Evolutionary conservation across 1,139 yeast species (phyloP).

Genomic region (Lodderomyces orthopsilosis): DNA sequence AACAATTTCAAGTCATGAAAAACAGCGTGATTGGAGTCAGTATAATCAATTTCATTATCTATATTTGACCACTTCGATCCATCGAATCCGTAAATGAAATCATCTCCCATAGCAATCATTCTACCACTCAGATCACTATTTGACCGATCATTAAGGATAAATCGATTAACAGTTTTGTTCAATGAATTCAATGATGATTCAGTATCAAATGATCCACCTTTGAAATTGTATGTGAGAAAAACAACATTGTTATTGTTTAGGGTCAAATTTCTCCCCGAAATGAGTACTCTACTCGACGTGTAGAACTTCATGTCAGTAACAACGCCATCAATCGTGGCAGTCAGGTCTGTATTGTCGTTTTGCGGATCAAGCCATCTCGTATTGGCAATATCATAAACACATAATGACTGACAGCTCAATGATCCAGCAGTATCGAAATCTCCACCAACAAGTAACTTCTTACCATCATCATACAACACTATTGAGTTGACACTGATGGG

Average conservation of each 20-base stretch:
- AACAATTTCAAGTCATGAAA: constrained; percentile 45
- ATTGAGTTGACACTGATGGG: constrained; percentile 49
- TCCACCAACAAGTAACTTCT: constrained; percentile 73
- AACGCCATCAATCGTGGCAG: constrained; percentile 43
- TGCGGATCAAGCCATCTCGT: constrained; percentile 56
- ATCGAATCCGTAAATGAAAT: constrained; percentile 49
- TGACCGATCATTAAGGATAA: constrained; percentile 50
- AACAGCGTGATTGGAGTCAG: constrained; percentile 18
- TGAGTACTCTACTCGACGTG: constrained; percentile 47
- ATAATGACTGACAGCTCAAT: constrained; percentile 58
- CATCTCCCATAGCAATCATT: constrained; percentile 54
- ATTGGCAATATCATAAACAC: constrained; percentile 60
- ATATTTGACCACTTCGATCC: constrained; percentile 46
- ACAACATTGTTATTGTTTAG: constrained; percentile 31
- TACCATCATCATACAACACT: constrained; percentile 48
- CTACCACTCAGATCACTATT: constrained; percentile 44
- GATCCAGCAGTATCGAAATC: constrained; percentile 61
- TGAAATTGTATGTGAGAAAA: constrained; percentile 55
- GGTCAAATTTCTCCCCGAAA: constrained; percentile 58
- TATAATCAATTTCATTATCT: constrained; percentile 28
- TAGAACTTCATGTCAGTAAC: constrained; percentile 56
- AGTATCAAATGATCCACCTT: constrained; percentile 23
- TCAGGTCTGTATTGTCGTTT: constrained; percentile 26
- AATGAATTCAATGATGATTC: constrained; percentile 23
- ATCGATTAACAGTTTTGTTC: constrained; percentile 41